These are phyloP conservation scores for Metschnikowia colocasiae DNA, from an alignment of 805 yeast species.

Conservation along the genomic window DNA sequence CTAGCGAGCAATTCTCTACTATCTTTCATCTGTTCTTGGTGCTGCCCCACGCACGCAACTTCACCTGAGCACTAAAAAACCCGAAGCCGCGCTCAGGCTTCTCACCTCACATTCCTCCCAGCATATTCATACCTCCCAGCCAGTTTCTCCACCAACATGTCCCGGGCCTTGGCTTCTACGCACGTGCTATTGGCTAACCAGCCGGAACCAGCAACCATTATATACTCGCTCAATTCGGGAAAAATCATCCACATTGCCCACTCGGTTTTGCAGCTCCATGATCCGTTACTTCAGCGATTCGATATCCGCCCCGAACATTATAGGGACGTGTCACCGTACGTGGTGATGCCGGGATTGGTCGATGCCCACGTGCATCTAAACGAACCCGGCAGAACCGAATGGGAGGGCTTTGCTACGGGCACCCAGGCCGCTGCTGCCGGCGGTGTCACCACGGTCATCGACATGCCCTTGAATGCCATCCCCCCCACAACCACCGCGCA, in stretches of 20 bases:
- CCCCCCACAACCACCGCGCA: conserved; percentile 90
- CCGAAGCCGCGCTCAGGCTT: background rate
- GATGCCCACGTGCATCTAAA: conserved; percentile 93
- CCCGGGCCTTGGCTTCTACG: conserved; percentile 60
- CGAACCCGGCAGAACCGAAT: conserved; percentile 97
- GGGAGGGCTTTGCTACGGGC: conserved; percentile 98
- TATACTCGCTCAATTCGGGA: conserved; percentile 50
- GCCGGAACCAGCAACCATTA: conserved; percentile 58
- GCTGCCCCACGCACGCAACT: background rate
- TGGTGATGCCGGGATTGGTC: conserved; percentile 83
- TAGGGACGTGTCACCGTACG: conserved; percentile 57
- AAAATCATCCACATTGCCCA: conserved; percentile 52
- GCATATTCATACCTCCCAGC: background rate
- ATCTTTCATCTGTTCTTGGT: too few relatives aligned
- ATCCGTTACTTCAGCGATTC: conserved; percentile 40
- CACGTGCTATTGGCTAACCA: conserved; percentile 50
- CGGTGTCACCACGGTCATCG: conserved; percentile 93
- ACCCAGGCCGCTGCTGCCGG: conserved; percentile 93
- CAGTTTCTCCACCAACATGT: conserved; percentile 33
- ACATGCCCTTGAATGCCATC: conserved; percentile 93
- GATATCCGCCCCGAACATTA: conserved; percentile 41
- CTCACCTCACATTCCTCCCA: background rate
- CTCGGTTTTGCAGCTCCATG: conserved; percentile 32
- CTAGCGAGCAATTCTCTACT: too few relatives aligned
- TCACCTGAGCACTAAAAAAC: background rate